Base-by-base conservation (phyloP, 352 stramenopile species). In the Phytophthora kernoviae region DNA sequence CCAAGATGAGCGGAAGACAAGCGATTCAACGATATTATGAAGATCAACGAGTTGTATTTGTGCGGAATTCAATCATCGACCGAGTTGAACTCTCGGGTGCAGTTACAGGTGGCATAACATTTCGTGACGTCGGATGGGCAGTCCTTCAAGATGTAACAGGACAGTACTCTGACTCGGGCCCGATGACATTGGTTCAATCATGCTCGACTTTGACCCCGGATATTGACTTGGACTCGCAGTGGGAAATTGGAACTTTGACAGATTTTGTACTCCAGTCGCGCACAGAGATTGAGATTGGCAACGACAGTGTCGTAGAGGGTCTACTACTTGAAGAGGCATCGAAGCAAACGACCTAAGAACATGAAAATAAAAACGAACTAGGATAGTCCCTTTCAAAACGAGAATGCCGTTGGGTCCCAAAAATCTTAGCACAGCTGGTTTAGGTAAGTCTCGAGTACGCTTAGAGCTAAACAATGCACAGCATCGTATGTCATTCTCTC, bases 191-290 rank as follows among this genome's bases (percentile, higher is more conserved):
- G n/a, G 12, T 75, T 5, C 60, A 69, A 18, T 57, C 65, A 27
- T 79, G 67, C 43, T 65, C 62, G 17, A 59, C 64, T 1, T 15
- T 73, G 17, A 64, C 58, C 3, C 64, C 53, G 8, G 49, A 67
- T 51, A 58, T 77, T 11, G 52, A 70, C n/a, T 55, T 73, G 11
- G 63, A 76, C 37, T 40, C 65, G 5, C 62, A 74, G 22, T 67
- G 71, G 44, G 58, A 77, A 43, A 60, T 80, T 9, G 67, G 64
- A 10, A 40, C 70, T 0, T 34, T 85, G 30, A 85, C 70, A 2
- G 67, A 83, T 14, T 81, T 85, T 54, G 70, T 80, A 26, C 46
- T 85, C 14, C 52, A 64, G 20, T 68, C 58, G 2, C 58, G 64
- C 4, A 30, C 44, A 54, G 47, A 73, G 1, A 61, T 73, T 22